These are phyloP conservation scores for Malania oleifera DNA, from an alignment of 164 flowering plant species.

Conservation along the genomic window DNA sequence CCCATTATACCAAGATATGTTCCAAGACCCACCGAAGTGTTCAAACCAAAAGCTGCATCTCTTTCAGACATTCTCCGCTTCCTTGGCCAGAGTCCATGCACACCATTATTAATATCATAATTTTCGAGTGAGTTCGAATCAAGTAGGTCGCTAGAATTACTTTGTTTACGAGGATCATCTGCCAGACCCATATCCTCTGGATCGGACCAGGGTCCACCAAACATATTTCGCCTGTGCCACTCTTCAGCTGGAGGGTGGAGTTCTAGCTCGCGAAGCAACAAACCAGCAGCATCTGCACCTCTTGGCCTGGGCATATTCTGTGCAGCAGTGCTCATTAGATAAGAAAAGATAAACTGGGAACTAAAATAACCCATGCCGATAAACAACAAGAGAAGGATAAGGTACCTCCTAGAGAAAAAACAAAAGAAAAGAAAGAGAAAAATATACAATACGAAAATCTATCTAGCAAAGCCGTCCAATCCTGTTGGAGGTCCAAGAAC, in stretches of 20 bases:
- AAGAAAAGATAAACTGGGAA: not conserved
- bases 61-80: constrained; percentile 95
- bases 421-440: too few species aligned
- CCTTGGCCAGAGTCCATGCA: constrained; percentile 88
- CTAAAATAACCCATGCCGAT: too few species aligned
- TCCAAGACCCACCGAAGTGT: constrained; percentile 89
- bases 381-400: too few species aligned
- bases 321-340: not conserved
- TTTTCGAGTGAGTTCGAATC: constrained; percentile 40
- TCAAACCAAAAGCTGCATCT: constrained; percentile 98
- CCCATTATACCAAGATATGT: constrained; percentile 99
- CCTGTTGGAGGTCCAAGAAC: too few species aligned
- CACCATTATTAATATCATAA: constrained; percentile 44
- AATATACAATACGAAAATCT: too few species aligned
- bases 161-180: constrained; percentile 50
- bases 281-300: constrained; percentile 99
- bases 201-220: constrained; percentile 96
- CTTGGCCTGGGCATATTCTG: constrained; percentile 99
- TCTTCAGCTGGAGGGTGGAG: constrained; percentile 99
- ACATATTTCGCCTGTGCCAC: constrained; percentile 95
- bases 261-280: constrained; percentile 92
- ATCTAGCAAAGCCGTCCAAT: too few species aligned
- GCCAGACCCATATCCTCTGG: constrained; percentile 54
- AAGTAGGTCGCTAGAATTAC: constrained; percentile 33
- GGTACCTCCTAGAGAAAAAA: too few species aligned